phyloP scores from a whole-genome alignment of 2,329 filamentous ascomycete genomes.

The Calonectria pseudoreteaudii region DNA sequence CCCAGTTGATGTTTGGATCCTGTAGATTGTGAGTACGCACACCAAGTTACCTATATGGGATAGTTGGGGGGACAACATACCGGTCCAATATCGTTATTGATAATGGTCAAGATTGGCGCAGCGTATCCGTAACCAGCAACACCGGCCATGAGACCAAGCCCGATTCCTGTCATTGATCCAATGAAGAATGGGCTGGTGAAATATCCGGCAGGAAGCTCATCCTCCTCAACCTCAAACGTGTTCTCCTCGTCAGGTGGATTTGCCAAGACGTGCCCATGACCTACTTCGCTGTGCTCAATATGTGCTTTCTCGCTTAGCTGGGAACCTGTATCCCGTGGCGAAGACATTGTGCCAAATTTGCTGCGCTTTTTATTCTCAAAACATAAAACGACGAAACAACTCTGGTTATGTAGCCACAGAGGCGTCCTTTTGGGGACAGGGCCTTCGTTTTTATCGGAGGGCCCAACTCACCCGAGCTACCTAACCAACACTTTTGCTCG shows the following conservation, averaged over 20 bases:
- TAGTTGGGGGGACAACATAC: constrained; percentile 15
- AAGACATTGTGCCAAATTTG: background rate
- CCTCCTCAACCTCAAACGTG: constrained; percentile 34
- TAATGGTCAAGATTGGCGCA: constrained; percentile 34
- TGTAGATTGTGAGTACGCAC: background rate
- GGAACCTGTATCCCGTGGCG: constrained; percentile 7
- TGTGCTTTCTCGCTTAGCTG: constrained; percentile 25
- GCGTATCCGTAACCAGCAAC: constrained; percentile 44
- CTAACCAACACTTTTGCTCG: constrained; percentile 3
- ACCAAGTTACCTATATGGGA: background rate
- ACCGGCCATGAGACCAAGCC: constrained; percentile 42
- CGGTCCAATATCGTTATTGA: constrained; percentile 36
- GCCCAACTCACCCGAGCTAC: background rate
- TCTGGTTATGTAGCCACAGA: background rate
- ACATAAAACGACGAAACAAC: background rate
- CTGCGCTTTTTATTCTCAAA: background rate
- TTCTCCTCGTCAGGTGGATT: constrained; percentile 26
- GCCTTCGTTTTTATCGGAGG: background rate
- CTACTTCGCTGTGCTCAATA: constrained; percentile 9
- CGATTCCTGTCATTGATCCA: constrained; percentile 40
- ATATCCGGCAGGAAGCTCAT: constrained; percentile 38
- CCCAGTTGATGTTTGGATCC: constrained; percentile 44
- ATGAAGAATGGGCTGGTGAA: constrained; percentile 44
- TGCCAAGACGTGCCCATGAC: background rate
- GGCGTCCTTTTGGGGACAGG: background rate